Evolutionary conservation across 441 rosid genomes (phyloP).

Genomic region (Pelargonium australe): DNA sequence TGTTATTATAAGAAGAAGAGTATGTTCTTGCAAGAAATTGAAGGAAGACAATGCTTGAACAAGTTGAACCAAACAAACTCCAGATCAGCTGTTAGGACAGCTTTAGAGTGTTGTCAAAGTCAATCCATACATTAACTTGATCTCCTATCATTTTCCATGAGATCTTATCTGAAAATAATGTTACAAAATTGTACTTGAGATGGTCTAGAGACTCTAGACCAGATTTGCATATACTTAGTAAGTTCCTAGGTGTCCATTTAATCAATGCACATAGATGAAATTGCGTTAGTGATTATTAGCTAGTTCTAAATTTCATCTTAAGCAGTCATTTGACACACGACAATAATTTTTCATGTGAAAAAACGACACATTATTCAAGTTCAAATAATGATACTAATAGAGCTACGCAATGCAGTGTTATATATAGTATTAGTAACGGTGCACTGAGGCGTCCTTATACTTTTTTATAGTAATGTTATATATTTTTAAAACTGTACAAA

Average conservation of each 20-base stretch:
- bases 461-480: no score
- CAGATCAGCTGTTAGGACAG: slow-evolving; percentile 3
- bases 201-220: not conserved
- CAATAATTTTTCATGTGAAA: no score
- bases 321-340: no score
- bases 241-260: not conserved
- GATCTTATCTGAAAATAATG: not conserved
- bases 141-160: not conserved
- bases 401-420: no score
- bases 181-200: not conserved
- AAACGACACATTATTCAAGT: no score
- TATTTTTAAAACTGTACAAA: no score
- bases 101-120: slow-evolving; percentile 3
- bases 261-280: no score
- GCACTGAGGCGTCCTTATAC: no score
- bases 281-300: no score
- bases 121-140: not conserved
- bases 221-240: not conserved
- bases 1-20: not conserved
- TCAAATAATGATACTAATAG: no score
- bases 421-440: no score
- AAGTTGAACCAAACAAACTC: not conserved
- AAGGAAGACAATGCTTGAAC: slow-evolving; percentile 7
- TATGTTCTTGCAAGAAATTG: not conserved
- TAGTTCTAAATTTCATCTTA: no score